A percentile compares a stretch with the other conserved stretches of the same genome.
These are phyloP conservation scores for Fagus crenata DNA, from an alignment of 306 rosid species.

Conservation along the genomic window DNA sequence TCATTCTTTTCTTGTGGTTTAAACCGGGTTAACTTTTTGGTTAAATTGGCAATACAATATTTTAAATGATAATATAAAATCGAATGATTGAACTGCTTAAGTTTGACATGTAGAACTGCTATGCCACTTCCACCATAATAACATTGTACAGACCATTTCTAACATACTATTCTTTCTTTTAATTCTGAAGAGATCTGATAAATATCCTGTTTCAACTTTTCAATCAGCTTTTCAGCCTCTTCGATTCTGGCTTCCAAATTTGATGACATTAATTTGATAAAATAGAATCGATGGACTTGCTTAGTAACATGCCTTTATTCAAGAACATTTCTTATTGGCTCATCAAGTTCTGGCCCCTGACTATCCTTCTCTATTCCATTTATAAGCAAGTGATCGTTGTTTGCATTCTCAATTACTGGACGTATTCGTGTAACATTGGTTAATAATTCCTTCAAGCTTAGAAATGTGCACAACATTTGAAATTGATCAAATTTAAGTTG, in stretches of 20 bases:
- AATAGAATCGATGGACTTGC: constrained; percentile 11
- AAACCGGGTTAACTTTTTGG: no score
- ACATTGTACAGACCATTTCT: no score
- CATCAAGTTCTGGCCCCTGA: background rate
- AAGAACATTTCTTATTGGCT: background rate
- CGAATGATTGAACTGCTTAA: no score
- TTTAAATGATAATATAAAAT: no score
- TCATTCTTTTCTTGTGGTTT: no score
- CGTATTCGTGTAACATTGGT: background rate
- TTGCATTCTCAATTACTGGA: background rate
- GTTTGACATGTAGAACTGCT: no score
- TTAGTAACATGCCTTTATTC: background rate
- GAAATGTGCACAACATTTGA: no score
- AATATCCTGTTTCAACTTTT: background rate
- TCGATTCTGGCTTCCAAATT: constrained; percentile 9
- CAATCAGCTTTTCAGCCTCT: constrained; percentile 12
- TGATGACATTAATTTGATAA: constrained; percentile 15
- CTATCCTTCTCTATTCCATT: background rate
- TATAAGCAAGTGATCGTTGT: background rate
- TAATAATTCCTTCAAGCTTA: background rate
- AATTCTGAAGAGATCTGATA: background rate
- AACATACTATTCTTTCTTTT: background rate
- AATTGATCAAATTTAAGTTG: no score
- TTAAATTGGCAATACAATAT: no score
- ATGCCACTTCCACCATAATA: no score